These are phyloP conservation scores for Polytolypa hystricis DNA, from an alignment of 2,329 filamentous ascomycete genomes.

Conservation along the genomic window DNA sequence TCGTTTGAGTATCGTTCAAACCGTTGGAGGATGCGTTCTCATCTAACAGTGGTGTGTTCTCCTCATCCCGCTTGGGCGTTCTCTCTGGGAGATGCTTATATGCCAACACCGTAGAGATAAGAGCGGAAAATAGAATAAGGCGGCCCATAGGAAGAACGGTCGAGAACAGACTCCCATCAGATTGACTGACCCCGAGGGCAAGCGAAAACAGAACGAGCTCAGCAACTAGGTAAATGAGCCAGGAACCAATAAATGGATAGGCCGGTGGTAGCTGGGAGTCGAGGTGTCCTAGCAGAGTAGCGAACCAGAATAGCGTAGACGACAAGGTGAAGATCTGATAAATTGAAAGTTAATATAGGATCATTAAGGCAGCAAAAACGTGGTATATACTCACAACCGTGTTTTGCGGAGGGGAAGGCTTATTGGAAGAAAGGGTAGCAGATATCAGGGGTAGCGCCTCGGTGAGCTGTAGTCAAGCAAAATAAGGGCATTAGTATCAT, in stretches of 20 bases:
- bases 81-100: conserved; percentile 5
- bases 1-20: conserved; percentile 21
- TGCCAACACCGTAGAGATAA: conserved; percentile 11
- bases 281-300: conserved; percentile 46
- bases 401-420: conserved; percentile 4
- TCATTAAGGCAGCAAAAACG: background rate
- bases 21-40: conserved; percentile 5
- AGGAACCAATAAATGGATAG: conserved; percentile 54
- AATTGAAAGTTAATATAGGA: conserved; percentile 1
- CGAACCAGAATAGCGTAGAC: conserved; percentile 53
- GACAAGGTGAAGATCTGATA: conserved; percentile 46
- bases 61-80: conserved; percentile 11
- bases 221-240: conserved; percentile 46
- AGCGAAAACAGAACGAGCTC: conserved; percentile 40
- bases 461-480: conserved; percentile 9
- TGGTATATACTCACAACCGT: conserved; percentile 11
- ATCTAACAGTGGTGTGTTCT: conserved; percentile 14
- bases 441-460: conserved; percentile 13
- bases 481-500: no score
- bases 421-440: conserved; percentile 1
- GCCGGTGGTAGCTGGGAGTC: conserved; percentile 44
- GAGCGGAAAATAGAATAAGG: no score
- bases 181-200: conserved; percentile 14
- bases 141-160: conserved; percentile 9
- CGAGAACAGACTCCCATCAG: no score